phyloP scores from a whole-genome alignment of 768 basidiomycete genomes.

The Infundibulicybe gibba region DNA sequence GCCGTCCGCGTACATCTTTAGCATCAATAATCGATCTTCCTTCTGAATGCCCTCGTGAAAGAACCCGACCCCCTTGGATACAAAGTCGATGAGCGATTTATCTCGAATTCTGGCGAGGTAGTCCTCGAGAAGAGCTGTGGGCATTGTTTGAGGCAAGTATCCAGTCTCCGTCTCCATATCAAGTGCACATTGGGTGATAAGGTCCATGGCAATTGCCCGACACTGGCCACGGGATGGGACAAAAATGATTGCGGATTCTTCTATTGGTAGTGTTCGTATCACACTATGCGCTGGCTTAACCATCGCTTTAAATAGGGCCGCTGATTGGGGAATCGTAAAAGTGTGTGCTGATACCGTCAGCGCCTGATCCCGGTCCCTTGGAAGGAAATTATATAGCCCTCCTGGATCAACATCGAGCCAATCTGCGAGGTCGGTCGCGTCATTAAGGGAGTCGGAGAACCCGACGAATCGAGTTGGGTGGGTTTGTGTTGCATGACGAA shows the following conservation, averaged over 20 bases:
- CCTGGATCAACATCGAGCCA: slow-evolving; percentile 76
- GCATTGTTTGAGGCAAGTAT: slow-evolving; percentile 55
- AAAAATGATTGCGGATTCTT: slow-evolving; percentile 70
- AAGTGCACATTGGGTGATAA: slow-evolving; percentile 85
- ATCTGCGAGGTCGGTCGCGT: slow-evolving; percentile 73
- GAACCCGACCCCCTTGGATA: slow-evolving; percentile 86
- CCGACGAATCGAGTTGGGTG: slow-evolving; percentile 73
- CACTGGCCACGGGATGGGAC: slow-evolving; percentile 86
- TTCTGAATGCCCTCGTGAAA: slow-evolving; percentile 72
- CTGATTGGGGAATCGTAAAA: slow-evolving; percentile 84
- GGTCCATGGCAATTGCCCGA: slow-evolving; percentile 66
- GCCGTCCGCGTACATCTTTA: slow-evolving; percentile 81
- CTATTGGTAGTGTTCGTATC: slow-evolving; percentile 44
- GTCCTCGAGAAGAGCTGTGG: slow-evolving; percentile 54
- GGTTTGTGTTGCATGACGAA: slow-evolving; percentile 61
- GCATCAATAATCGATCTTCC: slow-evolving; percentile 64
- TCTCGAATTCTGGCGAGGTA: slow-evolving; percentile 61
- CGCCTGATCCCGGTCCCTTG: slow-evolving; percentile 80
- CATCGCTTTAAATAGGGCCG: slow-evolving; percentile 87
- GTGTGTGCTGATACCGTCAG: slow-evolving; percentile 65
- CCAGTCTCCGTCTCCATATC: slow-evolving; percentile 66
- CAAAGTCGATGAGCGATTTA: slow-evolving; percentile 57
- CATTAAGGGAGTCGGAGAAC: slow-evolving; percentile 72
- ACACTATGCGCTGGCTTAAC: slow-evolving; percentile 83
- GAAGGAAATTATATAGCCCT: slow-evolving; percentile 72